Evolutionary conservation across 768 basidiomycete species (phyloP), one percentile per base, ranked within the genome.

Genomic region (Podaxis sp.): DNA sequence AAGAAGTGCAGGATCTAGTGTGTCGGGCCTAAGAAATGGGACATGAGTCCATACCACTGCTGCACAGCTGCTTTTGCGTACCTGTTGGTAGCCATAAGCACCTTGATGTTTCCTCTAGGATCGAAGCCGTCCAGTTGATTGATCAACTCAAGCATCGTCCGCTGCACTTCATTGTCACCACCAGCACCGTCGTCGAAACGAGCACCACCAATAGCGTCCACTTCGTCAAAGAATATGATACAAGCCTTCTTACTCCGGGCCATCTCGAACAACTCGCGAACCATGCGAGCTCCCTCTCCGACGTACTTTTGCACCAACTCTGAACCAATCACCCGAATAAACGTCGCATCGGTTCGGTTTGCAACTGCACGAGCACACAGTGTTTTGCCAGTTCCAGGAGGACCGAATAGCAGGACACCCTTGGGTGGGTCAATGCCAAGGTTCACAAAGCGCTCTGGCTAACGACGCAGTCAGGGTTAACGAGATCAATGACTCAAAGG

Each of bases 271-370:
- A 98, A 78, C 71, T 98, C 97, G 51, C 97, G 88, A 16, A 99
- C 95, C 97, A 98, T 98, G 61, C 97, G 82, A 5, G 97, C 97
- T 62, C 97, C 97, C 74, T 99, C 97, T 50, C 97, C 97, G 53
- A 99, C 97, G 71, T 99, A 99, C 73, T 99, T 99, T 75, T 99
- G 97, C n/a, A 99, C 97, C 14, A 99, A 82, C 73, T 99, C 97
- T 11, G 96, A 98, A 13, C 97, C 97, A 70, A 98, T 98, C 57
- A 99, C 97, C 67, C 97, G 91, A 71, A 99, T 99, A 72, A 99
- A 99, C 0, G 97, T 98, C 21, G 95, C 96, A 73, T 98, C 97
- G 55, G 97, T 98, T 55, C 97, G 86, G 73, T 98, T 99, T 35
- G 97, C 97, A 1, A 99, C 97, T 11, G 97, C 97, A 66, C 97